Evolutionary conservation across 2,329 filamentous ascomycete genomes (phyloP), one percentile per base, ranked within the genome.

Genomic region (Monosporascus sp.): DNA sequence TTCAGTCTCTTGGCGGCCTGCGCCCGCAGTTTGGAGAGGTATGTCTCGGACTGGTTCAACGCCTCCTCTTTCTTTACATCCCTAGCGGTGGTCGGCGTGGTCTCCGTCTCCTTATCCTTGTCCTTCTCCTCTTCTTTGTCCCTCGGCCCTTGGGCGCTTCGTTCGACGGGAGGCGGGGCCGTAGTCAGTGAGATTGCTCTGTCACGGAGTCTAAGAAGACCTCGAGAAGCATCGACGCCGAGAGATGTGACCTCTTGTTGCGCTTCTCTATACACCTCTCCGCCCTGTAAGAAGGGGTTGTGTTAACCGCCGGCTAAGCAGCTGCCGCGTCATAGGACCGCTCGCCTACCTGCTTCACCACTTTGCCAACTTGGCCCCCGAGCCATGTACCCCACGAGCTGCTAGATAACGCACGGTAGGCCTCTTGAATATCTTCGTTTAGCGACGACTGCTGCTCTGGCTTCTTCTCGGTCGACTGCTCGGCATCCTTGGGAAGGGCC

Each of bases 361-460:
- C 92, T 64, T 81, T 93, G 47, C 89, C 89, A 67, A 96, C 86
- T 69, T 96, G 89, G 7, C 91, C 93, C 37, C 94, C 93, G 35
- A 99, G 83, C 62, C 82, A 85, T 22, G 88, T 85, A 45, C 93
- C 94, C 94, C 94, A 99, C 11, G 90, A 89, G 64, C 90, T 96
- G 60, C 85, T 83, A 3, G 90, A 93, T 67, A 99, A 89, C 24
- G 92, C 92, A 67, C 90, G 91, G 78, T 97, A 97, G 7, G 93
- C 94, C 72, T 97, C 90, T 72, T 96, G 90, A 58, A 99, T 81
- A 66, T 99, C 94, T 61, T 84, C 81, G 67, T 95, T 95, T 61
- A 99, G 80, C 50, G 86, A 82, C 52, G 74, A 69, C 59, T 77
- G 72, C 54, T 69, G 68, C 52, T 74, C 73, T 49, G 71, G 64